Percentiles rank a stretch among this genome's conserved stretches.
Evolutionary conservation across 2,329 filamentous ascomycete species (phyloP).

Genomic region (Talaromyces sp.): DNA sequence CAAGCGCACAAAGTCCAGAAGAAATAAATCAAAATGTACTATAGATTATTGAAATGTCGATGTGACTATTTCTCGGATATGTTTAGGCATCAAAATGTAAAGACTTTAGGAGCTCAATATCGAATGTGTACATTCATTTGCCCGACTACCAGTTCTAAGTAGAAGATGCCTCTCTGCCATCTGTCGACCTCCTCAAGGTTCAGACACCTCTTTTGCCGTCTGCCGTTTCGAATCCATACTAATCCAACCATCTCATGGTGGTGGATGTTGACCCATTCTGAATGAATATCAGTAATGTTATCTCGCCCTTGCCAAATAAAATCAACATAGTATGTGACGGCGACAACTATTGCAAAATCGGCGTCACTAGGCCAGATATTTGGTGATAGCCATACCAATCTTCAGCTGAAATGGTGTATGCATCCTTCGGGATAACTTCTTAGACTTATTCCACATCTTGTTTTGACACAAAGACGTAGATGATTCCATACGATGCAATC

Average conservation of each 20-base stretch:
- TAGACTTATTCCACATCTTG: not conserved
- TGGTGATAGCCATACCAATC: not conserved
- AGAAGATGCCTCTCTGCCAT: not conserved
- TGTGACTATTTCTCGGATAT: not conserved
- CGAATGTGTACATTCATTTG: not conserved
- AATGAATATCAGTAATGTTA: not conserved
- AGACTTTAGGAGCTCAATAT: not conserved
- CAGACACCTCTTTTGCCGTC: not conserved
- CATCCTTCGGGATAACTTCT: too few relatives aligned
- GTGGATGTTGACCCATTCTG: not conserved
- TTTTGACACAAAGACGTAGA: not conserved
- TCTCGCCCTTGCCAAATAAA: too few relatives aligned
- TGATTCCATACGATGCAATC: not conserved
- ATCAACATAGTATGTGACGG: too few relatives aligned
- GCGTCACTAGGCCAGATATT: not conserved
- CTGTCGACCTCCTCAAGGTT: too few relatives aligned
- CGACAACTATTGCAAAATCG: not conserved
- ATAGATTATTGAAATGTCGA: slow-evolving; percentile 2
- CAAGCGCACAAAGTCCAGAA: not conserved
- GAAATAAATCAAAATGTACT: not conserved
- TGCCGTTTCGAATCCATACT: not conserved
- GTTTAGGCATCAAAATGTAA: not conserved
- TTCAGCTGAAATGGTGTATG: not conserved
- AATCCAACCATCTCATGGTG: not conserved
- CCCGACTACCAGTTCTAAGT: not conserved